Base-by-base conservation (phyloP, 2,329 filamentous ascomycete genomes). In the Arthrinium puccinioides region DNA sequence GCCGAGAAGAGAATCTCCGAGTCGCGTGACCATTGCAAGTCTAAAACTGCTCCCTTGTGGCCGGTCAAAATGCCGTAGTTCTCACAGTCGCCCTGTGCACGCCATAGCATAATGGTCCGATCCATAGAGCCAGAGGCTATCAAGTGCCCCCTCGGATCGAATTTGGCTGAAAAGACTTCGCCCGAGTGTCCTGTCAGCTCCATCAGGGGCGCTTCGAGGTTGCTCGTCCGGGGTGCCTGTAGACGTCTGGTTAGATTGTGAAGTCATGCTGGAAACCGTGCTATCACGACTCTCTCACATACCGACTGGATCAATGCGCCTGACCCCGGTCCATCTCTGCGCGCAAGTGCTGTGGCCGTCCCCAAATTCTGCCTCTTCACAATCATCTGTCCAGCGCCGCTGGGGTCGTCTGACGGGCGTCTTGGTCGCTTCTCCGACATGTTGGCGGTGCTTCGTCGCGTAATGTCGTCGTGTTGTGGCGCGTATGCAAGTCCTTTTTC, bases 51-150 rank as follows among this genome's bases (percentile, higher is more conserved):
- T 48, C 87, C 87, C 57, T 87, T 88, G 66, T 98, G 92, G 23
- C 92, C 92, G 8, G 72, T 87, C 36, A 98, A 70, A 20, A 86
- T 67, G 42, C 90, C 89, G 54, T 96, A 96, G 64, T 98, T 98
- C 55, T 94, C 86, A 66, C 90, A 96, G 51, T 87, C 76, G 53
- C 88, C 90, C 44, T 90, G 88, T 2, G 89, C 94, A 52, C 84
- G 79, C 92, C 92, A 98, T 21, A 98, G 74, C 63, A 97, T 87
- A 51, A 98, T 92, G 41, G 81, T 86, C 51, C 89, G 77, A 57
- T 98, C 92, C 86, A 96, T 95, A 10, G 87, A 92, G 8, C 87
- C 90, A 2, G 92, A 97, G 28, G 92, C 92, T 51, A 97, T 92
- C 46, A 87, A 72, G 45, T 88, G 83, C 29, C 89, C 90, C 3